Conservation (phyloP, 148 eudicot species). For the Vaccinium vitisidaea region DNA sequence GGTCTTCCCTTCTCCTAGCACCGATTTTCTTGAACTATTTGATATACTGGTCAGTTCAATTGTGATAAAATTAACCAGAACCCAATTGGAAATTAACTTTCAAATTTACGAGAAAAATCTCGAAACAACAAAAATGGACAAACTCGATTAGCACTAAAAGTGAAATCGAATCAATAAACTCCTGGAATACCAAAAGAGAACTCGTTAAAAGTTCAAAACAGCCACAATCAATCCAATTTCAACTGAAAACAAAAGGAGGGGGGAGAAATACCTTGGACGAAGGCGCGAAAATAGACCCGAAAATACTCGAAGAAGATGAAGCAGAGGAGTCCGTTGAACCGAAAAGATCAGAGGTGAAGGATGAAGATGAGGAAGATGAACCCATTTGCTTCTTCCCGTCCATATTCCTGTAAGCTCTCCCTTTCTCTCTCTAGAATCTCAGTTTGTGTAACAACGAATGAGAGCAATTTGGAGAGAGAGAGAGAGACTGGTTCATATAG, state of each 20-base stretch:
- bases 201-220: neutral
- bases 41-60: neutral
- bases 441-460: neutral
- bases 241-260: neutral
- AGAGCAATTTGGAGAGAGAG: neutral
- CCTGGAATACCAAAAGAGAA: neutral
- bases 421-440: slow-evolving; percentile 7
- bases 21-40: neutral
- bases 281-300: slow-evolving; percentile 38
- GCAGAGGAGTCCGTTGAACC: slow-evolving; percentile 53
- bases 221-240: neutral
- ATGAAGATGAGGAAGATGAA: slow-evolving; percentile 30
- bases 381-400: slow-evolving; percentile 46
- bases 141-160: neutral
- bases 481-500: slow-evolving; percentile 15
- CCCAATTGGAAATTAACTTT: too few species aligned
- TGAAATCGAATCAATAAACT: neutral
- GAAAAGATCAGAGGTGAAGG: slow-evolving; percentile 68
- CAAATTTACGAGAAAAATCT: neutral
- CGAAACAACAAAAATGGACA: neutral
- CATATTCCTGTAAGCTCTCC: slow-evolving; percentile 28
- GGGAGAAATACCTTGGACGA: slow-evolving; percentile 40
- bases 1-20: neutral
- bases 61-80: neutral
- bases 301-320: slow-evolving; percentile 43